These are phyloP conservation scores for Pinus taeda DNA, from an alignment of 75 land plant genomes.

Conservation along the genomic window DNA sequence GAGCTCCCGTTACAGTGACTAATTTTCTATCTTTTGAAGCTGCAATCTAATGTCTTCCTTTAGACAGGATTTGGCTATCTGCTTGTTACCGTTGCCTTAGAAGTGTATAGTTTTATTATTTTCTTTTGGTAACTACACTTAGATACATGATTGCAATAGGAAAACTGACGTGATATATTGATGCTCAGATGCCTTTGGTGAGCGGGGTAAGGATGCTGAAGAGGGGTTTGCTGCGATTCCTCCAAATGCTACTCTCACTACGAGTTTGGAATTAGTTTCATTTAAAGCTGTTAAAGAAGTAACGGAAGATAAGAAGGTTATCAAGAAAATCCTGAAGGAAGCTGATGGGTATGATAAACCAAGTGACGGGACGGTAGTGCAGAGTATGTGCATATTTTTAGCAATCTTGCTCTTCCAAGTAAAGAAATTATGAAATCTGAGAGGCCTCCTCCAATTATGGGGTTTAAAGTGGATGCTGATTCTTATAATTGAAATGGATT, in stretches of 20 bases:
- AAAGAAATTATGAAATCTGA: conserved; percentile 1
- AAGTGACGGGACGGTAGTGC: conserved; percentile 37
- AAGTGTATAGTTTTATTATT: no score
- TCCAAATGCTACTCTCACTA: conserved; percentile 26
- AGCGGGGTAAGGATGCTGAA: conserved; percentile 21
- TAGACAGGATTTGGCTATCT: no score
- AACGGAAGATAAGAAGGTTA: conserved; percentile 42
- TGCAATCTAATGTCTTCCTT: no score
- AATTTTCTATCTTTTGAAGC: no score
- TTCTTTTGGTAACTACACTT: no score
- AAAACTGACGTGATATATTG: background rate
- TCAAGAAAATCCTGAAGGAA: conserved; percentile 36
- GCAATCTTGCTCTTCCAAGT: background rate
- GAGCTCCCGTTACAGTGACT: no score
- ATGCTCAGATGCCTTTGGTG: conserved; percentile 49
- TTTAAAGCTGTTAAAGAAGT: conserved; percentile 46
- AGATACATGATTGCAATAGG: no score
- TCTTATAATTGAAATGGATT: background rate
- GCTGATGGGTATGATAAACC: conserved; percentile 51
- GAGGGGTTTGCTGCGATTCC: conserved; percentile 32
- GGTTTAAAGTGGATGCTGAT: background rate
- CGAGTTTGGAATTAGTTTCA: conserved; percentile 45
- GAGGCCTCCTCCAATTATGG: background rate
- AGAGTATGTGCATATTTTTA: conserved; percentile 26
- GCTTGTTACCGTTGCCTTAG: no score